A percentile compares a stretch with the other conserved stretches of the same genome.
These are phyloP conservation scores for Dovyalis caffra DNA, from an alignment of 345 rosid genomes.

Conservation along the genomic window DNA sequence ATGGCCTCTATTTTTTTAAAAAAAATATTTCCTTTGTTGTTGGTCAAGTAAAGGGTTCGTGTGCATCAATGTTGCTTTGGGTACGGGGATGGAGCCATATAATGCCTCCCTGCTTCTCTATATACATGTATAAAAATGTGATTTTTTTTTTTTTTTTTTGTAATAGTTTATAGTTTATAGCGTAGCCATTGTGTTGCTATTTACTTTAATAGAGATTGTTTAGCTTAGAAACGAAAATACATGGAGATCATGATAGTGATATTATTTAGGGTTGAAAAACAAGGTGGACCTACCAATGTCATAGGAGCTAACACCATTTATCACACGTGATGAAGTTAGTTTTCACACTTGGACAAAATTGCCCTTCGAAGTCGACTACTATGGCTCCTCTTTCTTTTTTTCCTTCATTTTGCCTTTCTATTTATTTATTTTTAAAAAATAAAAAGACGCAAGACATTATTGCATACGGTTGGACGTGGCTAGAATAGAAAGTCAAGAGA, in stretches of 20 bases:
- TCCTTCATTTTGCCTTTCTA: background rate
- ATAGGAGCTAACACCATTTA: background rate
- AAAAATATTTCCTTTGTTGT: too few species aligned
- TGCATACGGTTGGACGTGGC: background rate
- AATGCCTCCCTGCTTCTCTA: background rate
- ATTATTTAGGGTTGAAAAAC: background rate
- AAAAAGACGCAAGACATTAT: background rate
- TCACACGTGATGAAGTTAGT: background rate
- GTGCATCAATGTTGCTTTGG: slow-evolving; percentile 6
- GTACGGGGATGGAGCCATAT: background rate
- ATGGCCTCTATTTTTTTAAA: too few species aligned
- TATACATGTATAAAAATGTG: background rate
- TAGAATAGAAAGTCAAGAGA: background rate
- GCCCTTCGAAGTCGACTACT: background rate
- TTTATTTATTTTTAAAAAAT: background rate
- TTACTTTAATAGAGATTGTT: background rate
- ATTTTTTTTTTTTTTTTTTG: too few species aligned
- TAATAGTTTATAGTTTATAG: background rate
- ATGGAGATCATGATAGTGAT: background rate
- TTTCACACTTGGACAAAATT: background rate
- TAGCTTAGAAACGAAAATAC: background rate
- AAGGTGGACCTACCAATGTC: background rate
- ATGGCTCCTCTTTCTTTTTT: background rate
- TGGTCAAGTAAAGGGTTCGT: too few species aligned
- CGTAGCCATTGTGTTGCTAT: too few species aligned